A percentile compares a stretch with the other conserved stretches of the same genome.
Conservation (phyloP, 1,284 basidiomycete species). For the Athelia psychrophila region DNA sequence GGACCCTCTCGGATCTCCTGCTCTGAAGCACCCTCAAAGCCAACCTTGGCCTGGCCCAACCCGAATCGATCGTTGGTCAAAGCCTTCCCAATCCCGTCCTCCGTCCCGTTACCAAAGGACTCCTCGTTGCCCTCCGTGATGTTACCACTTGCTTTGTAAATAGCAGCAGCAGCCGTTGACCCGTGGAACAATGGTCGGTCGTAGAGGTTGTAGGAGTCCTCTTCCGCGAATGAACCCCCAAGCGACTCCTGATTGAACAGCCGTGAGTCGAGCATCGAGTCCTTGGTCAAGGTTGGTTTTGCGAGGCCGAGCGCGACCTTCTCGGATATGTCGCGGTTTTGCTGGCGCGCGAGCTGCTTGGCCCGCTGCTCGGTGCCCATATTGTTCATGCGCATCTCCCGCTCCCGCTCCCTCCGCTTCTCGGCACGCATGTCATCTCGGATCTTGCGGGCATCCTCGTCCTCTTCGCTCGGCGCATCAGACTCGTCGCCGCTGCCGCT, state of each 20-base stretch:
- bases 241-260: conserved; percentile 96
- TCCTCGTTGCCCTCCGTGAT: conserved; percentile 85
- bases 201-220: conserved; percentile 92
- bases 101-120: conserved; percentile 90
- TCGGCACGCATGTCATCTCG: conserved; percentile 91
- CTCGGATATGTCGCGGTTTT: conserved; percentile 98
- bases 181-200: conserved; percentile 96
- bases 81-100: conserved; percentile 88
- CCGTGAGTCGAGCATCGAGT: conserved; percentile 95
- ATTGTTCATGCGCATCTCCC: conserved; percentile 98
- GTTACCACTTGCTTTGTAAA: conserved; percentile 92
- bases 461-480: conserved; percentile 61
- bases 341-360: conserved; percentile 91
- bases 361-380: conserved; percentile 98
- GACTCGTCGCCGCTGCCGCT: conserved; percentile 42
- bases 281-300: conserved; percentile 93
- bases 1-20: conserved; percentile 88
- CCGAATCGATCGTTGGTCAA: conserved; percentile 94
- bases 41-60: conserved; percentile 80
- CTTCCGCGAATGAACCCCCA: conserved; percentile 80
- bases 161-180: conserved; percentile 93
- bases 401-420: conserved; percentile 91
- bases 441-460: conserved; percentile 83
- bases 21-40: conserved; percentile 86
- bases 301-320: conserved; percentile 98